Conservation (phyloP, 257 asterid species). For the Nemophila menziesii region DNA sequence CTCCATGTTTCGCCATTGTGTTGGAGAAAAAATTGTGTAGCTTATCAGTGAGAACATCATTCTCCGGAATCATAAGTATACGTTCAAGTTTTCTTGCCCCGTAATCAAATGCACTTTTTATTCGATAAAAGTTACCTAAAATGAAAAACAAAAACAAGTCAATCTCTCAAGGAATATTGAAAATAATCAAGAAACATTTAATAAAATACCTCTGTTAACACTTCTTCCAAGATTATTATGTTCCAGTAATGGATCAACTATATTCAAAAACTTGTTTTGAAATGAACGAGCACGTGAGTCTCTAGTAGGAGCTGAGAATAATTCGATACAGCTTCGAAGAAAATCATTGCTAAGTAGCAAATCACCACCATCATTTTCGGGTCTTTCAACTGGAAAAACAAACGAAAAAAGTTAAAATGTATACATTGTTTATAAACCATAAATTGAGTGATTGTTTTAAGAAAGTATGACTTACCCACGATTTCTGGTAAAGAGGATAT, state of each 20-base stretch:
- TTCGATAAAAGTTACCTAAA: conserved; percentile 69
- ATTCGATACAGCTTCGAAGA: conserved; percentile 33
- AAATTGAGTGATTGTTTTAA: neutral
- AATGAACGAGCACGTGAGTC: conserved; percentile 38
- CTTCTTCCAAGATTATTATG: conserved; percentile 81
- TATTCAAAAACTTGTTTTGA: conserved; percentile 57
- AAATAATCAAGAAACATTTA: neutral
- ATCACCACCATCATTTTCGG: conserved; percentile 37
- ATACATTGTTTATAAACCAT: neutral
- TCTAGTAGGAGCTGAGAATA: conserved; percentile 56
- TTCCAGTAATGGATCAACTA: conserved; percentile 72
- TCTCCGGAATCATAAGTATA: conserved; percentile 42
- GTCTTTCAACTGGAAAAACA: conserved; percentile 46
- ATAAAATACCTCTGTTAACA: conserved; percentile 52
- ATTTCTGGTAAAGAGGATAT: conserved; percentile 54
- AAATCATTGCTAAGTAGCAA: conserved; percentile 60
- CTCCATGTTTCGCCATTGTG: conserved; percentile 59
- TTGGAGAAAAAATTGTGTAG: conserved; percentile 58
- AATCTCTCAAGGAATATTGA: neutral
- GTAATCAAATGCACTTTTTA: conserved; percentile 74
- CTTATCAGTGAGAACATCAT: conserved; percentile 36
- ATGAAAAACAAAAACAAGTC: neutral
- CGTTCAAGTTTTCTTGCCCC: conserved; percentile 65
- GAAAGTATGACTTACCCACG: conserved; percentile 44
- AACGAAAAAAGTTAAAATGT: conserved; percentile 10